Conservation (phyloP, 345 rosid species). For the Salix arbutifolia region DNA sequence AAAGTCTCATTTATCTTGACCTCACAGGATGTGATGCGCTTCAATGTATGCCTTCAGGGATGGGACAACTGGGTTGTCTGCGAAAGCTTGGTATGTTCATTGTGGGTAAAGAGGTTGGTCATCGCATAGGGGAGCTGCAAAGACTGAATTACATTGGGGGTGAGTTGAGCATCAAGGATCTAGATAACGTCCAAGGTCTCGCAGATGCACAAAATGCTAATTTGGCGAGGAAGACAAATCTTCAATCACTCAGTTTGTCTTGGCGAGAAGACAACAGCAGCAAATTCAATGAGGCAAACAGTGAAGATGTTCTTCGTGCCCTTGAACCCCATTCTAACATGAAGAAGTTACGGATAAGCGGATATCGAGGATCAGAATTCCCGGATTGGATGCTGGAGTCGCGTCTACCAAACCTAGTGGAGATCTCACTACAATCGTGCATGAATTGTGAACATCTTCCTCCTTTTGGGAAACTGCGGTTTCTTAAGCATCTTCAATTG, state of each 20-base stretch:
- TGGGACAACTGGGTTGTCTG: too few relatives aligned
- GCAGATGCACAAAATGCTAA: conserved; percentile 18
- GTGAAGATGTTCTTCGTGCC: background rate
- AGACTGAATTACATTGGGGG: too few relatives aligned
- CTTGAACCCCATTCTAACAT: background rate
- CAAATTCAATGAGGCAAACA: background rate
- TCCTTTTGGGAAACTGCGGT: conserved; percentile 4
- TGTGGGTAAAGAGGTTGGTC: too few relatives aligned
- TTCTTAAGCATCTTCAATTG: background rate
- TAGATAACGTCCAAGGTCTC: background rate
- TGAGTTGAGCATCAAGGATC: too few relatives aligned
- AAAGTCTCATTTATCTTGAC: too few relatives aligned
- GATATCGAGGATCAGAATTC: background rate
- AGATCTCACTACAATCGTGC: background rate
- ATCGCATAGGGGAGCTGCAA: too few relatives aligned
- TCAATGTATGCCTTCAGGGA: too few relatives aligned
- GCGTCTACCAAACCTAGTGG: conserved; percentile 2
- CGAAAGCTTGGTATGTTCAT: too few relatives aligned
- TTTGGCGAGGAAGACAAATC: conserved; percentile 12
- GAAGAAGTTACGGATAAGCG: background rate
- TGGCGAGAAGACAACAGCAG: background rate
- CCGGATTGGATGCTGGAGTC: background rate
- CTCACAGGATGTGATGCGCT: too few relatives aligned
- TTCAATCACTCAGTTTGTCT: background rate
- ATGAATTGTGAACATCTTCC: conserved; percentile 8